Conservation (phyloP, 768 basidiomycete genomes). For the Mycena maculata region DNA sequence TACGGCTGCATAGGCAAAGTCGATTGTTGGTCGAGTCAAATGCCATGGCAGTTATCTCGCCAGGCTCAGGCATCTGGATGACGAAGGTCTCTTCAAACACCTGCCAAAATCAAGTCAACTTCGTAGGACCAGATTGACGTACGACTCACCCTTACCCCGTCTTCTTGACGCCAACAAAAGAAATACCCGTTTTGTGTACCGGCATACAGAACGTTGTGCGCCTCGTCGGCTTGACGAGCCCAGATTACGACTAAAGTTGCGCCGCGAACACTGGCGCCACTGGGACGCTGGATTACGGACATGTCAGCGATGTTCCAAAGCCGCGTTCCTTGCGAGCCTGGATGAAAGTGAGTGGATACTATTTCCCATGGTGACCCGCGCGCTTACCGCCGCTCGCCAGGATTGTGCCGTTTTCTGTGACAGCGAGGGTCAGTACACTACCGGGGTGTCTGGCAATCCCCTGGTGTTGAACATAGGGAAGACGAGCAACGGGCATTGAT, state of each 20-base stretch:
- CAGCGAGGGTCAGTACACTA: slow-evolving; percentile 12
- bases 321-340: slow-evolving; percentile 19
- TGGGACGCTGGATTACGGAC: background rate
- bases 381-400: slow-evolving; percentile 25
- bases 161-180: slow-evolving; percentile 14
- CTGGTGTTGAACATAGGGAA: slow-evolving; percentile 16
- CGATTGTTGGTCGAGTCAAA: slow-evolving; percentile 17
- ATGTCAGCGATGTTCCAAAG: slow-evolving; percentile 2
- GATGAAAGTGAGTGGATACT: background rate
- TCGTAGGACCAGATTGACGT: background rate
- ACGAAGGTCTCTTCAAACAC: slow-evolving; percentile 14
- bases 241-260: slow-evolving; percentile 9
- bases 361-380: background rate
- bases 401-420: slow-evolving; percentile 15
- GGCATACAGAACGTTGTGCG: too few species aligned
- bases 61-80: slow-evolving; percentile 4
- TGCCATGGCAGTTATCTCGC: slow-evolving; percentile 12
- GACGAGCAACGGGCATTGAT: slow-evolving; percentile 11
- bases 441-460: slow-evolving; percentile 1
- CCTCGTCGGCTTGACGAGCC: too few species aligned
- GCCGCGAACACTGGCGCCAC: slow-evolving; percentile 2
- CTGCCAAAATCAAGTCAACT: slow-evolving; percentile 3
- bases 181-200: too few species aligned
- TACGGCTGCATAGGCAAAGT: slow-evolving; percentile 10
- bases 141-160: background rate